phyloP scores from a whole-genome alignment of 768 basidiomycete genomes.

The Trametes elegans region DNA sequence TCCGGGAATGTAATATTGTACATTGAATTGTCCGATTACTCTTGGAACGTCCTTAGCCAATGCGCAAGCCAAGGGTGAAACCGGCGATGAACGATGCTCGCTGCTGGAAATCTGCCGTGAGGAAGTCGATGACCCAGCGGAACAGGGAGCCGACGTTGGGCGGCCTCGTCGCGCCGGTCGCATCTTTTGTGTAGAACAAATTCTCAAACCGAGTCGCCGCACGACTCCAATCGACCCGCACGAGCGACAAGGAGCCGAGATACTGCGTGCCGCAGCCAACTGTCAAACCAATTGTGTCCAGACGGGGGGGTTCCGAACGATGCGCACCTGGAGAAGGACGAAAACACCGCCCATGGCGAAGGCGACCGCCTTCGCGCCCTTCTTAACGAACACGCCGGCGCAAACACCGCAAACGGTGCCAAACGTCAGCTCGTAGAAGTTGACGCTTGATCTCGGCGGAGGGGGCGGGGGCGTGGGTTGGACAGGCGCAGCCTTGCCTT shows the following conservation, averaged over 20 bases:
- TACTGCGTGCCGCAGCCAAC: constrained; percentile 50
- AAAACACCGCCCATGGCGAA: constrained; percentile 90
- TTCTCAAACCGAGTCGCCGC: constrained; percentile 68
- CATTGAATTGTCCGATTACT: neutral
- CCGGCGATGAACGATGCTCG: constrained; percentile 88
- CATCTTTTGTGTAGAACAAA: constrained; percentile 64
- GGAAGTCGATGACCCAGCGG: constrained; percentile 69
- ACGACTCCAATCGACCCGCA: constrained; percentile 80
- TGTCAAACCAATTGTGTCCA: too few relatives aligned
- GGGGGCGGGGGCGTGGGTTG: constrained; percentile 31
- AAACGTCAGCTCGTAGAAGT: constrained; percentile 78
- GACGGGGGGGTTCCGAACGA: too few relatives aligned
- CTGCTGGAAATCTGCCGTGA: constrained; percentile 91
- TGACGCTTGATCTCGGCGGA: constrained; percentile 73
- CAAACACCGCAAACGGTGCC: constrained; percentile 89
- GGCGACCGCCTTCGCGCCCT: constrained; percentile 82
- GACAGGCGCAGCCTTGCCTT: constrained; percentile 6
- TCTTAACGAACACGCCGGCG: constrained; percentile 92
- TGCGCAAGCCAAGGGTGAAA: constrained; percentile 72
- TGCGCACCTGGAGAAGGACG: constrained; percentile 80
- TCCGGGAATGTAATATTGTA: constrained; percentile 2
- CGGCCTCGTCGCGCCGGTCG: constrained; percentile 49
- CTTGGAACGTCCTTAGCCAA: constrained; percentile 50
- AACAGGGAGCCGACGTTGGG: constrained; percentile 67
- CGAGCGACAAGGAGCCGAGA: constrained; percentile 64